A percentile compares a stretch with the other conserved stretches of the same genome.
phyloP scores from a whole-genome alignment of 805 yeast genomes.

The Candida maesae region DNA sequence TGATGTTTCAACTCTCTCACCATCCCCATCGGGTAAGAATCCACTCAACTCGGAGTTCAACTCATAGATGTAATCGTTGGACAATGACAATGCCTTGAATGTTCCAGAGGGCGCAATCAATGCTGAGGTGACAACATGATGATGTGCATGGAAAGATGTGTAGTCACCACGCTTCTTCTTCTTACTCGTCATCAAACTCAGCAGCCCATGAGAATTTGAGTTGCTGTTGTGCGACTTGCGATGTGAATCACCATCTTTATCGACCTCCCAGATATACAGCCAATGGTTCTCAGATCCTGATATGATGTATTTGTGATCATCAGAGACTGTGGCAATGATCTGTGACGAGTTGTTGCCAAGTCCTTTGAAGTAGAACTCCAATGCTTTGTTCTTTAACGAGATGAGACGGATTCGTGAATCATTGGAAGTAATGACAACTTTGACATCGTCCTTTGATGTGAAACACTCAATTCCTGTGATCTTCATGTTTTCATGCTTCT shows the following conservation, averaged over 20 bases:
- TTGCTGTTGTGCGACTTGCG: neutral
- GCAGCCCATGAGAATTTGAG: conserved; percentile 3
- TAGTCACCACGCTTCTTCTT: conserved; percentile 53
- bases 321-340: conserved; percentile 61
- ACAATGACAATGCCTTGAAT: conserved; percentile 56
- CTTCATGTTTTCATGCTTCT: conserved; percentile 33
- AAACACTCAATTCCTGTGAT: conserved; percentile 72
- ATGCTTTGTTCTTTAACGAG: conserved; percentile 46
- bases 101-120: conserved; percentile 73
- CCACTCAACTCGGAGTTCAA: conserved; percentile 33
- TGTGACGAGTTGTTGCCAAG: conserved; percentile 67
- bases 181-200: conserved; percentile 17
- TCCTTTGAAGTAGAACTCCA: conserved; percentile 73
- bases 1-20: neutral
- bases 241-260: conserved; percentile 20
- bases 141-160: conserved; percentile 74
- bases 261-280: conserved; percentile 74
- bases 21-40: conserved; percentile 2
- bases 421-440: conserved; percentile 66
- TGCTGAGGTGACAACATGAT: conserved; percentile 69
- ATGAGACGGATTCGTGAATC: conserved; percentile 76
- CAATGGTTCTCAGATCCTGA: conserved; percentile 87
- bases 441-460: conserved; percentile 32
- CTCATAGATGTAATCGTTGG: conserved; percentile 80
- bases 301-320: conserved; percentile 53